Evolutionary conservation across 1,284 basidiomycete species (phyloP).

Genomic region (Trichosporon coremiiforme): DNA sequence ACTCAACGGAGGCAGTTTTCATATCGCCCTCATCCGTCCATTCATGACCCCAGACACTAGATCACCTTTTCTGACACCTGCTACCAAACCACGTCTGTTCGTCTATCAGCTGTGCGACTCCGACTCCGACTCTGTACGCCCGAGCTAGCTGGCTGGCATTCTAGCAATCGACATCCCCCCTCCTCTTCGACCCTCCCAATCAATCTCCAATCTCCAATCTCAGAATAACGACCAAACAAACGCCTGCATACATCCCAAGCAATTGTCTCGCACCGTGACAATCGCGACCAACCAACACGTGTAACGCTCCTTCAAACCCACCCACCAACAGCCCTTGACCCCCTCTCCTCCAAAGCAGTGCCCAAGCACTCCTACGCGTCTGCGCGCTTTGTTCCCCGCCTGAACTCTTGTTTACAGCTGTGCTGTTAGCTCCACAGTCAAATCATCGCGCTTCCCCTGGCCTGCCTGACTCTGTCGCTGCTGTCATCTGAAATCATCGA

Average conservation of each 20-base stretch:
- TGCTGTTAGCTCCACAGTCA: conserved; percentile 14
- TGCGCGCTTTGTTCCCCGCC: conserved; percentile 7
- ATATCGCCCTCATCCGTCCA: not conserved
- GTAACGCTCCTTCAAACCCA: conserved; percentile 18
- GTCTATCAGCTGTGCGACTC: not conserved
- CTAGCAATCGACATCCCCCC: not conserved
- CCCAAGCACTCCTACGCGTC: not conserved
- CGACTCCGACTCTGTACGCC: conserved; percentile 7
- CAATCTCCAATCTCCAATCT: not conserved
- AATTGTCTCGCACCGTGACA: not conserved
- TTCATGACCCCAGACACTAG: not conserved
- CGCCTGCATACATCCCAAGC: conserved; percentile 5
- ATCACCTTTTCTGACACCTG: not conserved
- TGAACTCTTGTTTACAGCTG: conserved; percentile 14
- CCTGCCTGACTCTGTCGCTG: conserved; percentile 1
- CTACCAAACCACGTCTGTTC: not conserved
- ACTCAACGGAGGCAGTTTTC: conserved; percentile 13
- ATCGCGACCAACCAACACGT: conserved; percentile 11
- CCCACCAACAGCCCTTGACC: not conserved
- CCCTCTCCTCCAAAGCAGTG: conserved; percentile 1
- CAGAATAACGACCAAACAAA: not conserved
- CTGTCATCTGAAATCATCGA: conserved; percentile 13
- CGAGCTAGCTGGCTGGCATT: conserved; percentile 10
- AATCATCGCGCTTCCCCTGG: not conserved
- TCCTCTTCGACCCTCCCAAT: no score